Conservation (phyloP, 257 asterid genomes). For the Verbascum thapsus region DNA sequence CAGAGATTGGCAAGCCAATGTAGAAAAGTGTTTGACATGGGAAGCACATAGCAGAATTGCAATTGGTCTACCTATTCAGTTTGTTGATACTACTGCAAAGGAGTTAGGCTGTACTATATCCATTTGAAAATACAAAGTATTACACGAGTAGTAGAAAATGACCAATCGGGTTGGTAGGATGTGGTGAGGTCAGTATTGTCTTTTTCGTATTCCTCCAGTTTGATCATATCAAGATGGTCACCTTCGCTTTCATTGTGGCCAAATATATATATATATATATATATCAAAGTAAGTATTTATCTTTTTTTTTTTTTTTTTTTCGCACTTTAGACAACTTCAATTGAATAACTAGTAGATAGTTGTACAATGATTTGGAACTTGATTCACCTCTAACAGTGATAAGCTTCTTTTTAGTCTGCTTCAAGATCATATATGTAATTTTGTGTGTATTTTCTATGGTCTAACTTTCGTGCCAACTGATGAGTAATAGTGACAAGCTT, state of each 20-base stretch:
- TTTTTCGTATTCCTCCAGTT: too few relatives aligned
- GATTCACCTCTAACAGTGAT: background rate
- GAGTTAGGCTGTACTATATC: conserved; percentile 66
- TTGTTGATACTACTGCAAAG: conserved; percentile 61
- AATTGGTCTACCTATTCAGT: conserved; percentile 56
- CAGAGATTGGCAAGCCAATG: conserved; percentile 56
- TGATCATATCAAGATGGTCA: too few relatives aligned
- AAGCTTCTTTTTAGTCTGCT: too few relatives aligned
- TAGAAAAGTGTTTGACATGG: conserved; percentile 71
- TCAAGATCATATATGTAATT: too few relatives aligned
- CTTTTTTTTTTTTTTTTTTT: too few relatives aligned
- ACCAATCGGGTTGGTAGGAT: conserved; percentile 12
- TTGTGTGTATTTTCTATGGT: too few relatives aligned
- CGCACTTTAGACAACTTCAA: background rate
- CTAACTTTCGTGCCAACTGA: too few relatives aligned
- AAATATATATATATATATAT: too few relatives aligned
- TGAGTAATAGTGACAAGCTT: too few relatives aligned
- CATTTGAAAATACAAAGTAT: conserved; percentile 33
- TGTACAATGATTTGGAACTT: conserved; percentile 1
- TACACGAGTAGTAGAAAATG: background rate
- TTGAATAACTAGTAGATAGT: background rate
- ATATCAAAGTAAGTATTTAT: background rate
- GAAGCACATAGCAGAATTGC: conserved; percentile 74
- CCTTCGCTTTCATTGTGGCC: too few relatives aligned
- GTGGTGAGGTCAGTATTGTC: too few relatives aligned